Evolutionary conservation across 2,329 filamentous ascomycete genomes (phyloP).

Genomic region (Plenodomus lindquistii): DNA sequence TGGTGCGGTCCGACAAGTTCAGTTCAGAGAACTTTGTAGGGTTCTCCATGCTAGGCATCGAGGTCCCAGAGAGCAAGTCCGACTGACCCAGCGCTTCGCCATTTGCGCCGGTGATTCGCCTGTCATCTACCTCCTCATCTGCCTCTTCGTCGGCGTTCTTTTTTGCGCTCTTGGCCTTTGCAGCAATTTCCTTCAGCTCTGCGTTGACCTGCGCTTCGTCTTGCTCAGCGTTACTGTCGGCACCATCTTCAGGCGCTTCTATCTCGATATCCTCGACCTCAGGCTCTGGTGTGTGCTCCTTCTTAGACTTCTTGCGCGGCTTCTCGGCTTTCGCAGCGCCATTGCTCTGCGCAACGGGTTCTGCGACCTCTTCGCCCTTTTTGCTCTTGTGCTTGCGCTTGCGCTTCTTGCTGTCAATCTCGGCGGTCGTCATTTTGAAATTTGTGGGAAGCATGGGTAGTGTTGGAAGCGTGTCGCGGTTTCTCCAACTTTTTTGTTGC

Average conservation of each 20-base stretch:
- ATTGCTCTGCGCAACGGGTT: constrained; percentile 38
- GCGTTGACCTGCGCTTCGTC: constrained; percentile 39
- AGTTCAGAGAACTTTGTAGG: constrained; percentile 78
- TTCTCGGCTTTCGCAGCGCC: constrained; percentile 39
- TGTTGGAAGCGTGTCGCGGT: constrained; percentile 10
- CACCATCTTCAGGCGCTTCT: constrained; percentile 27
- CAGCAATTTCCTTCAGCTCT: constrained; percentile 38
- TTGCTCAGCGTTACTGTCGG: constrained; percentile 42
- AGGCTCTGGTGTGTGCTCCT: constrained; percentile 38
- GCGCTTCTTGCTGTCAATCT: constrained; percentile 51
- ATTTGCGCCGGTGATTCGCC: constrained; percentile 20
- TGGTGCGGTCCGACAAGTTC: constrained; percentile 83
- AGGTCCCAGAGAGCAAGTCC: constrained; percentile 60
- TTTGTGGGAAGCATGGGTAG: constrained; percentile 5
- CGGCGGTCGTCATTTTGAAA: constrained; percentile 42
- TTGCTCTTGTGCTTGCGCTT: constrained; percentile 53
- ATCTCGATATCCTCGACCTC: constrained; percentile 25
- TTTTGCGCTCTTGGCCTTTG: constrained; percentile 29
- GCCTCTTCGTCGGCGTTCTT: constrained; percentile 35
- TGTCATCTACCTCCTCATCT: constrained; percentile 27
- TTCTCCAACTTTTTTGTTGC: constrained; percentile 19
- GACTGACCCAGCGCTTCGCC: constrained; percentile 27
- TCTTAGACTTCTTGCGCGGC: constrained; percentile 49
- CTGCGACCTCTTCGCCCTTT: constrained; percentile 30
- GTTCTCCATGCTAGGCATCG: constrained; percentile 64